Evolutionary conservation across 2,329 filamentous ascomycete species (phyloP), one percentile per base, ranked within the genome.

Genomic region (Claviceps sp.): DNA sequence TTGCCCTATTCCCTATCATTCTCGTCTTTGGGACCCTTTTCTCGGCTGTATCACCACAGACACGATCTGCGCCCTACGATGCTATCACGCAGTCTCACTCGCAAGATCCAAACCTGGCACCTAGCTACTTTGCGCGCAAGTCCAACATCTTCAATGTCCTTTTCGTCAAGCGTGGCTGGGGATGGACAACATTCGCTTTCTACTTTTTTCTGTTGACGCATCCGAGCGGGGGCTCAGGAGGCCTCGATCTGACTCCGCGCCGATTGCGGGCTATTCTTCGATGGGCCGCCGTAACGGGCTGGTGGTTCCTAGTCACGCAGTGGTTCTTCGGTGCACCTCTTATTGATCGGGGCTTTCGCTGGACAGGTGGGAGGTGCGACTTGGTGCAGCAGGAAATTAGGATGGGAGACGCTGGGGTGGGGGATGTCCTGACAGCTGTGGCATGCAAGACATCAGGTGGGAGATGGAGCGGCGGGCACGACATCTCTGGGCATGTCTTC

Each of bases 161-260:
- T 61, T 98, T 97, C 63, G 93, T 98, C 62, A 98, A 98, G 74
- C 76, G 86, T 51, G 91, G 91, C 55, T 98, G 93, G 93, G 78
- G 84, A 48, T 98, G 93, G 93, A 82, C 88, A 34, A 89, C 86
- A 0, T 64, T 79, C 9, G 84, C 87, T 0, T 90, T 95, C 61
- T 68, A 78, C 37, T 67, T 79, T 16, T 88, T 95, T 55, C 66
- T 86, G 6, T 66, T 82, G 43, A 82, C 81, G 24, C 85, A 95
- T 62, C 81, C 85, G 62, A 58, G 72, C 63, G 56, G 76, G 65
- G 63, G 34, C 63, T 60, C 44, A 51, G 14, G 54, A 55, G 48
- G 51, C 50, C n/a, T 54, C 2, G 56, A 60, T n/a, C 54, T 65
- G 38, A 55, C 64, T 5, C 51, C 55, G 61, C 67, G 56, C 73